These are phyloP conservation scores for Ambrosiella beaveri DNA, from an alignment of 2,329 filamentous ascomycete genomes.

Conservation along the genomic window DNA sequence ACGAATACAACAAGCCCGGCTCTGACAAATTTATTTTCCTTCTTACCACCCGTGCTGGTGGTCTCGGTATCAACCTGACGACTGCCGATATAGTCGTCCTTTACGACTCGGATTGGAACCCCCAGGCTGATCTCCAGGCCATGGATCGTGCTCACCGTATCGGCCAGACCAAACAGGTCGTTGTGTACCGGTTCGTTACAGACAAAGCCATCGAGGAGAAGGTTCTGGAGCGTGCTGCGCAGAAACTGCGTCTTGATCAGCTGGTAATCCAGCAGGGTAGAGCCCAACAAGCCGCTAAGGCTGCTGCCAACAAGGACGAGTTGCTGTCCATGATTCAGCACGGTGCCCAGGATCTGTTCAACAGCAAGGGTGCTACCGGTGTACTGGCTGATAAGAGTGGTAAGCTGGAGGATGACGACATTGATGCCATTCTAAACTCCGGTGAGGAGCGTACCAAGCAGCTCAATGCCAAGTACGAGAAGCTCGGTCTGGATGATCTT, in stretches of 20 bases:
- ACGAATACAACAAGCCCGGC: constrained; percentile 90
- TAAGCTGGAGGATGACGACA: constrained; percentile 69
- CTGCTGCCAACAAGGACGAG: constrained; percentile 88
- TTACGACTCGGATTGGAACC: constrained; percentile 98
- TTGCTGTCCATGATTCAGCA: constrained; percentile 97
- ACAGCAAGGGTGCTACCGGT: constrained; percentile 49
- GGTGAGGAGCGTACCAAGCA: constrained; percentile 81
- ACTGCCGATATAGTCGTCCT: constrained; percentile 88
- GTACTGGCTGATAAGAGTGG: constrained; percentile 38
- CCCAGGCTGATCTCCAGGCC: constrained; percentile 91
- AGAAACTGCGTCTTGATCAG: constrained; percentile 91
- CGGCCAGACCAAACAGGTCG: constrained; percentile 93
- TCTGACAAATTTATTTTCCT: constrained; percentile 97
- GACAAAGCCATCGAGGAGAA: constrained; percentile 98
- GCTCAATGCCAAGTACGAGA: constrained; percentile 87
- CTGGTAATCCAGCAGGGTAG: constrained; percentile 96
- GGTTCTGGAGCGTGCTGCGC: constrained; percentile 85
- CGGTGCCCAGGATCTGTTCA: constrained; percentile 87
- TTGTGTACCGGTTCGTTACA: constrained; percentile 91
- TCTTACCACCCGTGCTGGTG: constrained; percentile 86
- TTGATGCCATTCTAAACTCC: constrained; percentile 70
- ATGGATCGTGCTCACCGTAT: constrained; percentile 99
- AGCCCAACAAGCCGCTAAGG: constrained; percentile 76
- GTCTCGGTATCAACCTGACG: constrained; percentile 91
- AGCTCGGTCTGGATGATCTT: constrained; percentile 86